A percentile compares a stretch with the other conserved stretches of the same genome.
Conservation (phyloP, 345 rosid species). For the Eucalyptus pauciflora region DNA sequence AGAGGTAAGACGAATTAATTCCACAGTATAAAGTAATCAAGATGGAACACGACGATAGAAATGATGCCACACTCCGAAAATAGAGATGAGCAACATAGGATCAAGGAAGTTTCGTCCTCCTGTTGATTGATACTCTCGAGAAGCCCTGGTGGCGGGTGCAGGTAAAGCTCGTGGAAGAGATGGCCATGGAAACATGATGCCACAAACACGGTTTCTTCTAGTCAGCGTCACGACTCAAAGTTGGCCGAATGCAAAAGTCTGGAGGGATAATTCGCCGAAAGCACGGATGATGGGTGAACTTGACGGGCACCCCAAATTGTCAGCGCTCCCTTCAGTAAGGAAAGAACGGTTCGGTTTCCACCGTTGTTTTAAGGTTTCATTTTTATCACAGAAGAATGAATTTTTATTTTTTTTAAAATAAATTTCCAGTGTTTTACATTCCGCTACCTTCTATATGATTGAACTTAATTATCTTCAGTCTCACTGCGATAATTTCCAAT, state of each 20-base stretch:
- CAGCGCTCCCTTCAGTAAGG: background rate
- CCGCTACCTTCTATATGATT: no score
- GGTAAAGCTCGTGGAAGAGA: background rate
- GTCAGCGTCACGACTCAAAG: background rate
- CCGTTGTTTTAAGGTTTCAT: no score
- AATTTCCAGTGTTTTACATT: no score
- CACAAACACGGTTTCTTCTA: background rate
- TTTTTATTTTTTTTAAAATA: no score
- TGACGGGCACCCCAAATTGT: background rate
- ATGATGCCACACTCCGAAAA: background rate
- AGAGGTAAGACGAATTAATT: background rate
- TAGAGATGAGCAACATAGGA: background rate
- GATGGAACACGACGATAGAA: background rate
- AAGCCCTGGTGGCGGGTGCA: background rate
- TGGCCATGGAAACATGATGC: background rate
- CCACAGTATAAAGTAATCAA: background rate
- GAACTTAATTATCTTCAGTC: no score
- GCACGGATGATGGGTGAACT: background rate
- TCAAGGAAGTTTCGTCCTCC: background rate
- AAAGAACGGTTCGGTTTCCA: no score
- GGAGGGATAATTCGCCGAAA: background rate
- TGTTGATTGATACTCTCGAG: background rate
- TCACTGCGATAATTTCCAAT: background rate
- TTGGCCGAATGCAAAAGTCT: background rate
- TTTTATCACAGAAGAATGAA: no score